These are phyloP conservation scores for Penicillium sp. DNA, from an alignment of 2,329 filamentous ascomycete genomes.

Conservation along the genomic window DNA sequence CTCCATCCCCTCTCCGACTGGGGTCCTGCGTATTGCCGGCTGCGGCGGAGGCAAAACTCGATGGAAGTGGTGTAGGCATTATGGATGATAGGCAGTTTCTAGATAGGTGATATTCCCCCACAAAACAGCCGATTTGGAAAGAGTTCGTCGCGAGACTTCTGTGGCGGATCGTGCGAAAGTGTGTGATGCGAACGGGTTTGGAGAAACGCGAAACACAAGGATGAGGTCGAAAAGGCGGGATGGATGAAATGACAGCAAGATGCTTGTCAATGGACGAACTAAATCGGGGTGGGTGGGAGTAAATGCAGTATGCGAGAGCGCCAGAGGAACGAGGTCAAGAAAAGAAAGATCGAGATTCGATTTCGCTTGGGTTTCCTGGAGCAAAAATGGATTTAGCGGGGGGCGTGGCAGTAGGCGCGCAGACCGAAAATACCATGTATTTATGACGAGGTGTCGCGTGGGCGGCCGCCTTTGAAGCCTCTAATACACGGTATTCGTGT, in stretches of 20 bases:
- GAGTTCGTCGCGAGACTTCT: slow-evolving; percentile 29
- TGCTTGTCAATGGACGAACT: slow-evolving; percentile 27
- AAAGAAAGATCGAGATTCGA: slow-evolving; percentile 34
- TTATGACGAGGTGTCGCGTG: slow-evolving; percentile 17
- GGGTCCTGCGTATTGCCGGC: slow-evolving; percentile 71
- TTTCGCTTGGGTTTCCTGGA: slow-evolving; percentile 33
- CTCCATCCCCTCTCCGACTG: slow-evolving; percentile 62
- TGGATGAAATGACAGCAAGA: slow-evolving; percentile 19
- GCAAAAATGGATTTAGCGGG: slow-evolving; percentile 34
- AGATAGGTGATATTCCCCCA: slow-evolving; percentile 29
- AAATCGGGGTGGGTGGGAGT: slow-evolving; percentile 17
- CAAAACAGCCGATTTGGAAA: slow-evolving; percentile 25
- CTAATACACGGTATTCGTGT: slow-evolving; percentile 7
- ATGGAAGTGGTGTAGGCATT: slow-evolving; percentile 77
- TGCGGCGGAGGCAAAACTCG: slow-evolving; percentile 82
- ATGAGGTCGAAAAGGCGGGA: slow-evolving; percentile 11
- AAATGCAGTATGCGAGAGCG: slow-evolving; percentile 35
- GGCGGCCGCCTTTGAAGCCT: background rate
- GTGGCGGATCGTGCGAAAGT: slow-evolving; percentile 25
- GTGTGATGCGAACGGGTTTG: slow-evolving; percentile 29
- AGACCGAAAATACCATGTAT: slow-evolving; percentile 26
- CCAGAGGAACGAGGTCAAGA: slow-evolving; percentile 27
- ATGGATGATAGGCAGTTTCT: slow-evolving; percentile 30
- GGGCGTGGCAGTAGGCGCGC: slow-evolving; percentile 34
- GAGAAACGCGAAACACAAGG: slow-evolving; percentile 28